Evolutionary conservation across 306 rosid species (phyloP).

Genomic region (Ormosia emarginata): DNA sequence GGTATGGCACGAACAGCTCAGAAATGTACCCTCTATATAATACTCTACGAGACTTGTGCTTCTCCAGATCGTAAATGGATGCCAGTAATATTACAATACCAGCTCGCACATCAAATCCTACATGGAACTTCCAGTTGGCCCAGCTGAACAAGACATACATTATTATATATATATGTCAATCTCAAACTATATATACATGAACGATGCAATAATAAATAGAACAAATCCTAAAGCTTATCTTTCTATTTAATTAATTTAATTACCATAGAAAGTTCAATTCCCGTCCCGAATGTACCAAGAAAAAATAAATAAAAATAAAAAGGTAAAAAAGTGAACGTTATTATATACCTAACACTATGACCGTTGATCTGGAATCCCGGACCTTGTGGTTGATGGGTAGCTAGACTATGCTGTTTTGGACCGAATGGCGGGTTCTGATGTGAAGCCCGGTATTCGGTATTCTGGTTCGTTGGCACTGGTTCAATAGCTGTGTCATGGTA

Average conservation of each 20-base stretch:
- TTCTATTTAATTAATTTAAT: background rate
- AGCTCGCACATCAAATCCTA: conserved; percentile 38
- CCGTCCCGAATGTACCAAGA: background rate
- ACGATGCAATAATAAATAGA: background rate
- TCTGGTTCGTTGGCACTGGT: conserved; percentile 16
- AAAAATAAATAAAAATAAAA: too few species aligned
- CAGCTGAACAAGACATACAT: conserved; percentile 8
- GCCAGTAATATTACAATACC: conserved; percentile 32
- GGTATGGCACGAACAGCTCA: conserved; percentile 43
- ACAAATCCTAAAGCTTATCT: background rate
- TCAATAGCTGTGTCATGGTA: conserved; percentile 11
- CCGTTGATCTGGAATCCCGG: conserved; percentile 30
- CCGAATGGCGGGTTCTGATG: conserved; percentile 25
- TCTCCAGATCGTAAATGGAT: conserved; percentile 32
- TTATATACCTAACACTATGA: conserved; percentile 24
- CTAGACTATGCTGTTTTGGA: conserved; percentile 15
- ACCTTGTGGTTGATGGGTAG: conserved; percentile 32
- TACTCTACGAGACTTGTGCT: conserved; percentile 33
- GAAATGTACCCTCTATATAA: conserved; percentile 39
- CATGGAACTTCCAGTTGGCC: conserved; percentile 46
- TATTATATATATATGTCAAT: background rate
- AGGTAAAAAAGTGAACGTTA: too few species aligned
- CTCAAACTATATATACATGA: background rate
- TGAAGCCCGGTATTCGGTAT: conserved; percentile 25
- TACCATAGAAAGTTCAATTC: background rate